phyloP scores from a whole-genome alignment of 2,329 filamentous ascomycete genomes.

The Dichotomopilus funicola region DNA sequence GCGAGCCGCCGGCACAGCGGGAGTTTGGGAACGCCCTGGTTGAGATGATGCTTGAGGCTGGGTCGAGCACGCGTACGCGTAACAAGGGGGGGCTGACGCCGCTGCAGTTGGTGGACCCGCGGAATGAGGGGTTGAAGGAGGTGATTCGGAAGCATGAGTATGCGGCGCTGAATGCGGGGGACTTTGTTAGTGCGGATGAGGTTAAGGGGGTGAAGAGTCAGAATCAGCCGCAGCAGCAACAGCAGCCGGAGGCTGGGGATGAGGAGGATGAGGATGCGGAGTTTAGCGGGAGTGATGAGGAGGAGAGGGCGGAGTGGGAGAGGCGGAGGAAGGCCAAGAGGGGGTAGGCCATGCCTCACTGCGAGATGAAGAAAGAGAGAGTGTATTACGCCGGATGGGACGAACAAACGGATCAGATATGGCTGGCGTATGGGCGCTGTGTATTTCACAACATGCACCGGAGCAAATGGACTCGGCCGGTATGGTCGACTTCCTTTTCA shows the following conservation, averaged over 20 bases:
- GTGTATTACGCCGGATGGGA: not conserved
- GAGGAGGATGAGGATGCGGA: slow-evolving; percentile 50
- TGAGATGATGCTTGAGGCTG: slow-evolving; percentile 77
- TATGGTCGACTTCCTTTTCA: not conserved
- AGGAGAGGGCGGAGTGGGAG: slow-evolving; percentile 58
- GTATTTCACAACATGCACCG: not conserved
- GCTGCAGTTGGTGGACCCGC: slow-evolving; percentile 65
- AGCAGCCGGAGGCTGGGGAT: slow-evolving; percentile 26
- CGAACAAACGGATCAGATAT: not conserved
- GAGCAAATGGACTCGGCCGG: not conserved
- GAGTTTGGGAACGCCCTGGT: slow-evolving; percentile 61
- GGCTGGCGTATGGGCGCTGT: not conserved
- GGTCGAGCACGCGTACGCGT: slow-evolving; percentile 49
- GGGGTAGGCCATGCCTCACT: slow-evolving; percentile 4
- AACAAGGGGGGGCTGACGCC: slow-evolving; percentile 71
- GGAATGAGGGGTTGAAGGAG: slow-evolving; percentile 54
- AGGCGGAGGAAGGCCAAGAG: slow-evolving; percentile 39
- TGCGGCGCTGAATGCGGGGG: slow-evolving; percentile 49
- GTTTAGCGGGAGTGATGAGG: slow-evolving; percentile 58
- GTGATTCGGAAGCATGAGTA: slow-evolving; percentile 68
- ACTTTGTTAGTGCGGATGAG: slow-evolving; percentile 43
- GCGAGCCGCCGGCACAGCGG: slow-evolving; percentile 55
- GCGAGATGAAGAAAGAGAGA: slow-evolving; percentile 1
- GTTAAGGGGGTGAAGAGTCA: slow-evolving; percentile 18
- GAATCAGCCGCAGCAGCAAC: not conserved